phyloP scores from a whole-genome alignment of 2,329 filamentous ascomycete genomes.

The Cladosporium austrohemisphaericum region DNA sequence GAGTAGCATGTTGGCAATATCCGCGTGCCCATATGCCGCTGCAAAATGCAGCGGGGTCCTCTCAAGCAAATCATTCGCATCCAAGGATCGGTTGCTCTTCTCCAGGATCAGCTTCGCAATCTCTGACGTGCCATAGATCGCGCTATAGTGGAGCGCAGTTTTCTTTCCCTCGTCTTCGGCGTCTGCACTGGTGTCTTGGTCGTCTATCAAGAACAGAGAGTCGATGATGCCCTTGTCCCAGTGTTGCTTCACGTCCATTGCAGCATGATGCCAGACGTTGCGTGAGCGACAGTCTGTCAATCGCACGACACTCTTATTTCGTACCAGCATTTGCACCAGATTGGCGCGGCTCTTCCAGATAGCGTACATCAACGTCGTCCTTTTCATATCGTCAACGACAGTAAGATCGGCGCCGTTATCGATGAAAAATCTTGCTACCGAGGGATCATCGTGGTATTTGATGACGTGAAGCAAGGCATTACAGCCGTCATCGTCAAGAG shows the following conservation, averaged over 20 bases:
- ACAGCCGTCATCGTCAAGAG: conserved; percentile 34
- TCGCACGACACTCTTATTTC: conserved; percentile 16
- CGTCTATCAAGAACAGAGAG: neutral
- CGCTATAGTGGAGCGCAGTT: neutral
- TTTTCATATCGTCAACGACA: conserved; percentile 2
- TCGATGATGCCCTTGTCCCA: neutral
- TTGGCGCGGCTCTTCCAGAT: conserved; percentile 41
- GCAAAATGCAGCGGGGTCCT: conserved; percentile 5
- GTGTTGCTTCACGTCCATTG: conserved; percentile 33
- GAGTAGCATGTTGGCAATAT: neutral
- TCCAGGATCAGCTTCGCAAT: neutral
- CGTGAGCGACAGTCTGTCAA: conserved; percentile 17
- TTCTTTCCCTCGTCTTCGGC: neutral
- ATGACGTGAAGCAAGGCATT: conserved; percentile 25
- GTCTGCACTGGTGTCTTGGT: neutral
- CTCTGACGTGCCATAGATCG: neutral
- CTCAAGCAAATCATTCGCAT: neutral
- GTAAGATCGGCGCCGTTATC: conserved; percentile 30
- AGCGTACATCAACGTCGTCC: conserved; percentile 28
- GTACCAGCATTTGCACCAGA: conserved; percentile 36
- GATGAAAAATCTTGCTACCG: conserved; percentile 31
- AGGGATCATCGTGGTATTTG: neutral
- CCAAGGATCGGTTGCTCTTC: neutral
- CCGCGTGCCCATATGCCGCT: neutral
- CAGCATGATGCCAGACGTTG: conserved; percentile 38